Conservation (phyloP, 345 rosid genomes). For the Lumnitzera racemosa region DNA sequence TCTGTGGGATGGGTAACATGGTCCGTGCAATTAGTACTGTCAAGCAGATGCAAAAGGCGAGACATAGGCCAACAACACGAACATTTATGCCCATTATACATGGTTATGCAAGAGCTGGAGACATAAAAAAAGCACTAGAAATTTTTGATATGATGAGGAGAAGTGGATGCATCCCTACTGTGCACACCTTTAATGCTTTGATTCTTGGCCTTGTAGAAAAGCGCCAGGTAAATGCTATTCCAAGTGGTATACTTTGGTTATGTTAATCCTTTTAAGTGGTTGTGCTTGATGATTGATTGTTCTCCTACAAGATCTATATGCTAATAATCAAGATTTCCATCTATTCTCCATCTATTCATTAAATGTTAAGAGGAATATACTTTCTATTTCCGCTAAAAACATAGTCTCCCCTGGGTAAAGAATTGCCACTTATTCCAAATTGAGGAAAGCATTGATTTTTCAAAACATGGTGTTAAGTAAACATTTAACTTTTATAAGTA, state of each 20-base stretch:
- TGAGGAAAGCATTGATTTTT: too few species aligned
- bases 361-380: too few species aligned
- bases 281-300: too few species aligned
- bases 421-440: too few species aligned
- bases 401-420: too few species aligned
- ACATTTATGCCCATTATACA: conserved; percentile 92
- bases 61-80: conserved; percentile 70
- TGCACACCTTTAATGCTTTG: conserved; percentile 86
- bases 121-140: conserved; percentile 70
- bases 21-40: conserved; percentile 76
- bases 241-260: background rate
- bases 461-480: too few species aligned
- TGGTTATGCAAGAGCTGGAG: conserved; percentile 77
- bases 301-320: too few species aligned
- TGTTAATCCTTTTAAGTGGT: too few species aligned
- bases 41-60: conserved; percentile 84
- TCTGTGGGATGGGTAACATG: conserved; percentile 98
- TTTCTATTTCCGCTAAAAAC: too few species aligned
- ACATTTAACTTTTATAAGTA: too few species aligned
- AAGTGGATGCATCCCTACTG: conserved; percentile 88
- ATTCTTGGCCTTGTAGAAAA: conserved; percentile 90
- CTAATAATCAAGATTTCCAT: too few species aligned
- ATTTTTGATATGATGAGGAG: conserved; percentile 85
- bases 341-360: too few species aligned
- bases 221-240: conserved; percentile 48